These are phyloP conservation scores for Penicillium verrucosum DNA, from an alignment of 2,329 filamentous ascomycete genomes.

Conservation along the genomic window DNA sequence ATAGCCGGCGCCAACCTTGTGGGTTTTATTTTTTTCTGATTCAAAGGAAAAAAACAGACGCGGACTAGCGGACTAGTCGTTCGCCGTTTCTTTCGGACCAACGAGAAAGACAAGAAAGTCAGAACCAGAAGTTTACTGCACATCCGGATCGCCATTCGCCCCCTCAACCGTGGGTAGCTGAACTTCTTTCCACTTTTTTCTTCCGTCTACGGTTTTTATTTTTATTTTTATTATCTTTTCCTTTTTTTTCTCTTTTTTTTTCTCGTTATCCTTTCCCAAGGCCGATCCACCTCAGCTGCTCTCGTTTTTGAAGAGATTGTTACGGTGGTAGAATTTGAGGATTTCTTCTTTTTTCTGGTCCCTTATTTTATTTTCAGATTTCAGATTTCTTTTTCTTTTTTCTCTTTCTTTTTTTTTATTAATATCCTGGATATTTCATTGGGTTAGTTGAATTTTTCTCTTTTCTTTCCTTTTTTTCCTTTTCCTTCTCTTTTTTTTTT, in stretches of 20 bases:
- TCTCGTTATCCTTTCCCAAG: not conserved
- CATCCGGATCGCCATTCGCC: conserved; percentile 32
- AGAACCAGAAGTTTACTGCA: conserved; percentile 23
- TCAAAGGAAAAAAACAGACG: not conserved
- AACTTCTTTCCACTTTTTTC: conserved; percentile 16
- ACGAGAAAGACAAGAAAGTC: not conserved
- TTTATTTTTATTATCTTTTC: not conserved
- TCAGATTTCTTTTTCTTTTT: not conserved
- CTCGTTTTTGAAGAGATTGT: conserved; percentile 1
- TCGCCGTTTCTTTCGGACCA: not conserved
- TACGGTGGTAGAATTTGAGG: not conserved
- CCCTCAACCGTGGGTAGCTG: conserved; percentile 31
- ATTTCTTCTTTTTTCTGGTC: conserved; percentile 5
- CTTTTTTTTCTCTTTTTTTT: not conserved
- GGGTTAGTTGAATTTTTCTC: conserved; percentile 3
- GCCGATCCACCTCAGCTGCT: conserved; percentile 7
- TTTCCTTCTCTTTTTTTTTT: conserved; percentile 1
- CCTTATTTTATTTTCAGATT: conserved; percentile 1
- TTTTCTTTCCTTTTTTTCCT: not conserved
- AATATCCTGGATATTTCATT: not conserved
- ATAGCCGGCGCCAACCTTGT: conserved; percentile 31
- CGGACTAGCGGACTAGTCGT: not conserved
- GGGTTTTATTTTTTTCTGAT: not conserved
- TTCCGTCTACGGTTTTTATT: not conserved
- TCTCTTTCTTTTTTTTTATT: conserved; percentile 2